phyloP scores from a whole-genome alignment of 768 basidiomycete species.

The Nevesoporus exiguus region DNA sequence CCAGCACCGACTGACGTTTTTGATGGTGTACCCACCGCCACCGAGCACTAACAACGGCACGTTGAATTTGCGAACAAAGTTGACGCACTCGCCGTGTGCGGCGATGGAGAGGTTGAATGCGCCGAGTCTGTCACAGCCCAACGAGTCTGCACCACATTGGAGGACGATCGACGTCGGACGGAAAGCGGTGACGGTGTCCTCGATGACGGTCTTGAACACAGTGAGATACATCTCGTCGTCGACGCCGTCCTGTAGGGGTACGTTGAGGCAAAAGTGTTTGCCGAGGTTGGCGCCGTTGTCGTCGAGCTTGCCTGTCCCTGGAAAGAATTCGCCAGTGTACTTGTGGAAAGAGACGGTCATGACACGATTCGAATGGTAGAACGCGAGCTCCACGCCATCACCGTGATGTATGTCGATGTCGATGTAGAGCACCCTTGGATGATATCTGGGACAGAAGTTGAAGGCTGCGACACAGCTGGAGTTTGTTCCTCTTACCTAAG shows the following conservation, averaged over 20 bases:
- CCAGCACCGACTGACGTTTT: conserved; percentile 98
- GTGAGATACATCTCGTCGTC: conserved; percentile 97
- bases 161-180: conserved; percentile 88
- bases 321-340: conserved; percentile 98
- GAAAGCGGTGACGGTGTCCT: conserved; percentile 87
- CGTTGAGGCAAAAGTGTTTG: conserved; percentile 93
- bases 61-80: conserved; percentile 90
- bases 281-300: conserved; percentile 87
- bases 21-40: conserved; percentile 95
- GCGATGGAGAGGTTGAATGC: conserved; percentile 98
- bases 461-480: neutral
- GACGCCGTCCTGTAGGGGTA: conserved; percentile 92
- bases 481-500: conserved; percentile 52
- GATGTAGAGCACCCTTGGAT: conserved; percentile 93
- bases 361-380: conserved; percentile 97
- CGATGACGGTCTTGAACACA: conserved; percentile 94
- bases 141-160: conserved; percentile 95
- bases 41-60: conserved; percentile 90
- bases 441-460: conserved; percentile 55
- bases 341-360: conserved; percentile 99
- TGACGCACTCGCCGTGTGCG: conserved; percentile 97
- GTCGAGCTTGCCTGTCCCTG: conserved; percentile 92
- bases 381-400: conserved; percentile 96
- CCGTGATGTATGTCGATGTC: conserved; percentile 99
- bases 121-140: conserved; percentile 91